Evolutionary conservation across 1,139 yeast genomes (phyloP).

Genomic region (Geotrichum histeridarum): DNA sequence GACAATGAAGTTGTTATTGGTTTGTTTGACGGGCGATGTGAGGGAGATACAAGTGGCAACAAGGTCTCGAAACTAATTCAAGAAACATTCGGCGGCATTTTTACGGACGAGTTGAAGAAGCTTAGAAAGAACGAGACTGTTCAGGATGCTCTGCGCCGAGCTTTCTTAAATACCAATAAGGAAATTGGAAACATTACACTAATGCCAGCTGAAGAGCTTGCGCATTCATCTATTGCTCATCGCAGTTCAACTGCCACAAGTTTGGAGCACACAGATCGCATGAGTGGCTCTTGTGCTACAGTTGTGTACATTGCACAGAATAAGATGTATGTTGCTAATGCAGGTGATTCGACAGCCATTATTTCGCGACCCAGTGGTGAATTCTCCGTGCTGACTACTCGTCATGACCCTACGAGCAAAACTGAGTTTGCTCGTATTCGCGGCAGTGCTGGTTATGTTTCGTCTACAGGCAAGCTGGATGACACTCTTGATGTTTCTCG

Average conservation of each 20-base stretch:
- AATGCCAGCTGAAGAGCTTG: constrained; percentile 34
- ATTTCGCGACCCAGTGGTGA: constrained; percentile 80
- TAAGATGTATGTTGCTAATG: constrained; percentile 72
- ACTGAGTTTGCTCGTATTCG: constrained; percentile 82
- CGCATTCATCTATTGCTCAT: constrained; percentile 35
- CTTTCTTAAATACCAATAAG: constrained; percentile 74
- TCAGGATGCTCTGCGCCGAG: constrained; percentile 66
- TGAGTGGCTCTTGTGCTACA: constrained; percentile 84
- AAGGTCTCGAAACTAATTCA: constrained; percentile 74
- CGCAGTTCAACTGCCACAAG: constrained; percentile 35
- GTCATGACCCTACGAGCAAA: constrained; percentile 79
- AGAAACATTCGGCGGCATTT: constrained; percentile 58
- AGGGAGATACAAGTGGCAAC: constrained; percentile 40
- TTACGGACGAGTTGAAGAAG: constrained; percentile 58
- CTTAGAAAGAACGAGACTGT: constrained; percentile 44
- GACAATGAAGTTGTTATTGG: constrained; percentile 69
- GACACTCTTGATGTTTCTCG: constrained; percentile 79
- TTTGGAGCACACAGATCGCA: constrained; percentile 51
- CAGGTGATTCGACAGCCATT: constrained; percentile 86
- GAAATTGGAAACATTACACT: constrained; percentile 57
- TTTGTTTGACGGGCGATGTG: constrained; percentile 79
- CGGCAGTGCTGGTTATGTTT: constrained; percentile 85
- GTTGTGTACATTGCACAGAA: constrained; percentile 71
- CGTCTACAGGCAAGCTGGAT: constrained; percentile 79
- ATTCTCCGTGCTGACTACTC: constrained; percentile 61